Evolutionary conservation across 495 filamentous ascomycete species (phyloP).

Genomic region (Pyronema domesticum): DNA sequence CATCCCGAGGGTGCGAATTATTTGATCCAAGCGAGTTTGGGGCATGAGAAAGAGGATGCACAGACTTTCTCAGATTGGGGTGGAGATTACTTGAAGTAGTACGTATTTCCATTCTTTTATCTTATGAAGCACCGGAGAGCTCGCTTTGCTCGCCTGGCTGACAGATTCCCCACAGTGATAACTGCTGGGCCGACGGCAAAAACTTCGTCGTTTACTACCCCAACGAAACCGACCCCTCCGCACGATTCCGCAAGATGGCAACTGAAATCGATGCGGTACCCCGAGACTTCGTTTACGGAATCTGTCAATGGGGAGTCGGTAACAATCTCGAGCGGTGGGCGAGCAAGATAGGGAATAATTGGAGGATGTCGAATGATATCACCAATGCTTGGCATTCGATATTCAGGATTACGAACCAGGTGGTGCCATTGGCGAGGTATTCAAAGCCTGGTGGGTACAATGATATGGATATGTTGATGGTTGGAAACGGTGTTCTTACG

Average conservation of each 20-base stretch:
- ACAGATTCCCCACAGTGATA: slow-evolving; percentile 23
- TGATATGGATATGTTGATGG: slow-evolving; percentile 39
- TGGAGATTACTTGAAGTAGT: slow-evolving; percentile 34
- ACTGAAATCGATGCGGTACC: slow-evolving; percentile 15
- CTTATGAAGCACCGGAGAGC: slow-evolving; percentile 7
- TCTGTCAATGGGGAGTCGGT: slow-evolving; percentile 37
- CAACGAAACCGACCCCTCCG: slow-evolving; percentile 26
- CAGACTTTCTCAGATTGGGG: slow-evolving; percentile 32
- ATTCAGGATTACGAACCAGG: slow-evolving; percentile 34
- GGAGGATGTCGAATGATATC: slow-evolving; percentile 40
- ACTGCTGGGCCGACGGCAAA: slow-evolving; percentile 33
- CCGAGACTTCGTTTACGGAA: slow-evolving; percentile 31
- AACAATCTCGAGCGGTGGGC: slow-evolving; percentile 35
- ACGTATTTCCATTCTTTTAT: neutral
- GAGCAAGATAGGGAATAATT: slow-evolving; percentile 31
- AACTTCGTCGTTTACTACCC: slow-evolving; percentile 30
- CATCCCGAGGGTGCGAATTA: slow-evolving; percentile 5
- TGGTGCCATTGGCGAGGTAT: slow-evolving; percentile 27
- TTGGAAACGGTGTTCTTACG: slow-evolving; percentile 25
- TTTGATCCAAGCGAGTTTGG: slow-evolving; percentile 9
- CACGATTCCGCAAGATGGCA: slow-evolving; percentile 26
- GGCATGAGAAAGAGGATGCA: slow-evolving; percentile 34
- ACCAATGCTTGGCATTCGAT: slow-evolving; percentile 34
- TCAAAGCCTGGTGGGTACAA: slow-evolving; percentile 32
- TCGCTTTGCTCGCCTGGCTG: slow-evolving; percentile 1